Percentiles rank a stretch among this genome's conserved stretches.
These are phyloP conservation scores for Penicillium waksmanii DNA, from an alignment of 495 filamentous ascomycete genomes.

Conservation along the genomic window DNA sequence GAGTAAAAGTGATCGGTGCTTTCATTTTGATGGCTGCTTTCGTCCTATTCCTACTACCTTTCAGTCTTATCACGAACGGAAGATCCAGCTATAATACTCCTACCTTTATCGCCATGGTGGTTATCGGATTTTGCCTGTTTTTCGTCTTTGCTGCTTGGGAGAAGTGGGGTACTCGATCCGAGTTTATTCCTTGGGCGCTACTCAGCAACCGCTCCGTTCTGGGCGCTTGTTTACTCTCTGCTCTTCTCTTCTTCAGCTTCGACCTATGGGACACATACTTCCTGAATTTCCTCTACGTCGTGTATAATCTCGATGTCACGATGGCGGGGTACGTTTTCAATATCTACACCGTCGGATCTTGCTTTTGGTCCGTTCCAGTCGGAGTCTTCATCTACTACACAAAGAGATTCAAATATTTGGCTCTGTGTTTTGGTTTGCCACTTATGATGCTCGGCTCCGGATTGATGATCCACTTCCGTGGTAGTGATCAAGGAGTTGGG, in stretches of 20 bases:
- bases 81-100: constrained; percentile 51
- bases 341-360: constrained; percentile 72
- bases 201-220: constrained; percentile 67
- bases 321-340: constrained; percentile 66
- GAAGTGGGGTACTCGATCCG: constrained; percentile 53
- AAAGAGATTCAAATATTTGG: constrained; percentile 59
- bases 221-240: constrained; percentile 61
- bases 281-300: constrained; percentile 72
- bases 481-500: constrained; percentile 58
- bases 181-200: constrained; percentile 64
- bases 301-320: constrained; percentile 59
- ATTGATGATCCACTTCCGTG: constrained; percentile 71
- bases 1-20: constrained; percentile 51
- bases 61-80: constrained; percentile 54
- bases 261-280: constrained; percentile 72
- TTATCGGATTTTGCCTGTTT: constrained; percentile 59
- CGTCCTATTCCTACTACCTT: constrained; percentile 65
- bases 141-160: constrained; percentile 65
- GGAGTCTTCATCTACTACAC: constrained; percentile 59
- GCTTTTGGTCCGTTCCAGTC: constrained; percentile 60
- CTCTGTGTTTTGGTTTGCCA: constrained; percentile 64
- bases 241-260: constrained; percentile 62
- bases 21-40: constrained; percentile 60
- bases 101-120: constrained; percentile 59
- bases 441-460: constrained; percentile 65